phyloP scores from a whole-genome alignment of 345 rosid genomes.

The Combretum micranthum region DNA sequence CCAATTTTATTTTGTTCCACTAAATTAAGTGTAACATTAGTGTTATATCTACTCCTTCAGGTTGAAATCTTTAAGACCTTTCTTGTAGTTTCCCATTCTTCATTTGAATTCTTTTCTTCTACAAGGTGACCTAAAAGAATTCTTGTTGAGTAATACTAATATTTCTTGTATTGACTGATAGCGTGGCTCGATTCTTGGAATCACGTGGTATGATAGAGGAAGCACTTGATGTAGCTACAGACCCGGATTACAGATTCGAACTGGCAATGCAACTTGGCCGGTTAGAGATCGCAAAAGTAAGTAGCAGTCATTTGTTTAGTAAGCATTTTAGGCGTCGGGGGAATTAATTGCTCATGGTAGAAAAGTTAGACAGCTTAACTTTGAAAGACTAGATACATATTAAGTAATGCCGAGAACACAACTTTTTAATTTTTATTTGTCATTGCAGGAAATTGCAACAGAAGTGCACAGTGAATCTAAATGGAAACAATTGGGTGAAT shows the following conservation, averaged over 20 bases:
- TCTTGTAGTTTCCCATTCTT: too few relatives aligned
- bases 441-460: slow-evolving; percentile 68
- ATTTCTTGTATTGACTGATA: slow-evolving; percentile 25
- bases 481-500: slow-evolving; percentile 98
- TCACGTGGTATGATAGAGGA: slow-evolving; percentile 95
- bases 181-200: slow-evolving; percentile 99
- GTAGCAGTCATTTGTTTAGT: neutral
- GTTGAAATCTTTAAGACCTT: too few relatives aligned
- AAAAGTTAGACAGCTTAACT: too few relatives aligned
- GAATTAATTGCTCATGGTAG: too few relatives aligned
- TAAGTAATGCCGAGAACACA: too few relatives aligned
- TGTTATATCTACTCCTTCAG: too few relatives aligned
- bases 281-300: slow-evolving; percentile 88
- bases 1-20: too few relatives aligned
- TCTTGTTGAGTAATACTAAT: neutral
- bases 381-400: too few relatives aligned
- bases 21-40: too few relatives aligned
- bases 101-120: too few relatives aligned
- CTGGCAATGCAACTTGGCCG: slow-evolving; percentile 93
- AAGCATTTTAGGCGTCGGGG: too few relatives aligned
- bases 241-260: slow-evolving; percentile 93
- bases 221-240: slow-evolving; percentile 95
- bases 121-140: too few relatives aligned
- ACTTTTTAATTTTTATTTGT: neutral
- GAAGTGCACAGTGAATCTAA: slow-evolving; percentile 85